Evolutionary conservation across 2,329 filamentous ascomycete genomes (phyloP).

Genomic region (Fusarium sp.): DNA sequence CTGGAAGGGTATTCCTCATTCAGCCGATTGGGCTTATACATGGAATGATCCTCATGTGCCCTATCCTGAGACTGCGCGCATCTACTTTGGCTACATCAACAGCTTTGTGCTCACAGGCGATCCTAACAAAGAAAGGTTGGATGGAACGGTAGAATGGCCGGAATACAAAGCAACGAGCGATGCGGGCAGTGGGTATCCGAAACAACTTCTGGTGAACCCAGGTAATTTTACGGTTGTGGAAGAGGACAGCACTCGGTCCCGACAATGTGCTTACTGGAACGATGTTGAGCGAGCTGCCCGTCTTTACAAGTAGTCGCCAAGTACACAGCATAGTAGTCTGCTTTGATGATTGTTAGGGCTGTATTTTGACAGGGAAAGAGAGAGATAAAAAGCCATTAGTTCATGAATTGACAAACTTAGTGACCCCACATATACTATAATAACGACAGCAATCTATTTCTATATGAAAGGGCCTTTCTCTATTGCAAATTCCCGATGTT

Average conservation of each 20-base stretch:
- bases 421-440: no score
- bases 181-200: background rate
- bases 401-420: no score
- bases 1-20: slow-evolving; percentile 11
- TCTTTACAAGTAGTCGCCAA: background rate
- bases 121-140: background rate
- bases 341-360: no score
- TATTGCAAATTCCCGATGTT: no score
- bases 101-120: slow-evolving; percentile 15
- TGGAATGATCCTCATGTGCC: slow-evolving; percentile 17
- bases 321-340: no score
- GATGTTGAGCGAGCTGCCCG: slow-evolving; percentile 6
- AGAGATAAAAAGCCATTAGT: no score
- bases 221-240: slow-evolving; percentile 11
- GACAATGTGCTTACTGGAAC: slow-evolving; percentile 22
- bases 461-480: no score
- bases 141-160: slow-evolving; percentile 4
- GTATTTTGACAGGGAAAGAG: no score
- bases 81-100: slow-evolving; percentile 1
- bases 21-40: slow-evolving; percentile 8
- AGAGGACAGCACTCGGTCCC: background rate
- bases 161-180: background rate
- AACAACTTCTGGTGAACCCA: slow-evolving; percentile 15
- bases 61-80: background rate
- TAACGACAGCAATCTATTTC: no score